Evolutionary conservation across 805 yeast genomes (phyloP).

Genomic region (Candida berthetii): DNA sequence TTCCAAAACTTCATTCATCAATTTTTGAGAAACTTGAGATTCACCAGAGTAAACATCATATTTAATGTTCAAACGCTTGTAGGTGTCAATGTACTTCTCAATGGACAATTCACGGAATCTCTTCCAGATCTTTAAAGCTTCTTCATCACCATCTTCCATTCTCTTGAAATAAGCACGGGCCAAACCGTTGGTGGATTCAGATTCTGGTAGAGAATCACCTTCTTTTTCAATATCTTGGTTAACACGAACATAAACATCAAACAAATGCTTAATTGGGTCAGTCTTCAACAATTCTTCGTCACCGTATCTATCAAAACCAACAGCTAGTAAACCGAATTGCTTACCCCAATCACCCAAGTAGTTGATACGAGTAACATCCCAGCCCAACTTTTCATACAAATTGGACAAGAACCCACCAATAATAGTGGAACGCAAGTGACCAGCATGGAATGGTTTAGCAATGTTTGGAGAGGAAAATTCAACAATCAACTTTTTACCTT

Average conservation of each 20-base stretch:
- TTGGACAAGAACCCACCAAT: constrained; percentile 94
- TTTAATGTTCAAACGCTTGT: constrained; percentile 84
- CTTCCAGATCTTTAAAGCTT: constrained; percentile 73
- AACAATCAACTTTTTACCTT: constrained; percentile 62
- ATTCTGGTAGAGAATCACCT: constrained; percentile 41
- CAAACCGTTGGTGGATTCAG: constrained; percentile 58
- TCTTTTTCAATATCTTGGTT: constrained; percentile 66
- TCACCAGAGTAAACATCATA: constrained; percentile 94
- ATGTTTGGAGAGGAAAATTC: constrained; percentile 98
- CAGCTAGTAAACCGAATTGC: constrained; percentile 94
- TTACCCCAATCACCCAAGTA: constrained; percentile 99
- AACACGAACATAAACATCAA: constrained; percentile 85
- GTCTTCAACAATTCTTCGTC: constrained; percentile 57
- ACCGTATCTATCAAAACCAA: constrained; percentile 87
- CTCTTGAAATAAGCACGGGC: constrained; percentile 84
- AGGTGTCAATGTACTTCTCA: constrained; percentile 77
- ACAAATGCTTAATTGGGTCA: constrained; percentile 92
- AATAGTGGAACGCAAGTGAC: constrained; percentile 95
- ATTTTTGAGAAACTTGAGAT: constrained; percentile 78
- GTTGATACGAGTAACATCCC: constrained; percentile 89
- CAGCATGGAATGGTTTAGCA: constrained; percentile 99
- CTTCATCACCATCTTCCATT: constrained; percentile 92
- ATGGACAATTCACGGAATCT: constrained; percentile 90
- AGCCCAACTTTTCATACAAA: constrained; percentile 84
- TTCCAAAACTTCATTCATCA: constrained; percentile 61